phyloP scores from a whole-genome alignment of 163 green algal species.

The Scenedesmus sp. region DNA sequence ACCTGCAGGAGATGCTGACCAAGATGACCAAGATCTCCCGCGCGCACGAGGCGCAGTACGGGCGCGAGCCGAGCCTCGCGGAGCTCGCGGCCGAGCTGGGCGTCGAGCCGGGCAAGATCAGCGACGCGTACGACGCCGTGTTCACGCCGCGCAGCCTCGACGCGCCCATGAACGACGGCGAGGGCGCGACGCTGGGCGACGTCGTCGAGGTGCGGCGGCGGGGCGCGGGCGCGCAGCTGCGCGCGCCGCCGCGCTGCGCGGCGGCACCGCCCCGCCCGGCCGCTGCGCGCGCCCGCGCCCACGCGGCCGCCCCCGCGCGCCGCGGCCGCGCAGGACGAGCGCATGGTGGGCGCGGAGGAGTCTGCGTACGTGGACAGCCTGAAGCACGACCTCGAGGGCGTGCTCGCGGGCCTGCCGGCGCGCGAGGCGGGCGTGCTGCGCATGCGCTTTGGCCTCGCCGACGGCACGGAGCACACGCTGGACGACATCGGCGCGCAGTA shows the following conservation, averaged over 20 bases:
- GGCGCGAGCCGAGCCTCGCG: constrained; percentile 51
- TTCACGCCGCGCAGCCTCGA: constrained; percentile 48
- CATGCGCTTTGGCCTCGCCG: constrained; percentile 89
- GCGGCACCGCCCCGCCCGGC: too few species aligned
- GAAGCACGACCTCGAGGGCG: constrained; percentile 74
- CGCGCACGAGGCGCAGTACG: constrained; percentile 50
- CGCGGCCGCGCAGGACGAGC: constrained; percentile 39
- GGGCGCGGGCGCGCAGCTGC: too few species aligned
- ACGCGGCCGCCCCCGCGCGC: too few species aligned
- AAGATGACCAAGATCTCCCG: constrained; percentile 62
- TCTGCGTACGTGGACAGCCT: constrained; percentile 53
- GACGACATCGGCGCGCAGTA: constrained; percentile 87
- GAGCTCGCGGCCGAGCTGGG: constrained; percentile 63
- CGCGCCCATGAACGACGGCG: constrained; percentile 44
- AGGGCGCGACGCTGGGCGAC: constrained; percentile 54
- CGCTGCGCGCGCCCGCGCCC: neutral
- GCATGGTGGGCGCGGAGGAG: constrained; percentile 35
- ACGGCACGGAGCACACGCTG: constrained; percentile 80
- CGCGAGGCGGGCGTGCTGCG: constrained; percentile 85
- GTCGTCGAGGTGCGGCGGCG: constrained; percentile 49
- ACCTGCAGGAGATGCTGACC: constrained; percentile 82
- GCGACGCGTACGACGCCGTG: constrained; percentile 26
- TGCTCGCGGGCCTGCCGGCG: constrained; percentile 77
- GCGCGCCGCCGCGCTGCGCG: too few species aligned
- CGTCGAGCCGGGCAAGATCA: constrained; percentile 43